phyloP scores from a whole-genome alignment of 108 stramenopile species.

The Nitzschia palea region DNA sequence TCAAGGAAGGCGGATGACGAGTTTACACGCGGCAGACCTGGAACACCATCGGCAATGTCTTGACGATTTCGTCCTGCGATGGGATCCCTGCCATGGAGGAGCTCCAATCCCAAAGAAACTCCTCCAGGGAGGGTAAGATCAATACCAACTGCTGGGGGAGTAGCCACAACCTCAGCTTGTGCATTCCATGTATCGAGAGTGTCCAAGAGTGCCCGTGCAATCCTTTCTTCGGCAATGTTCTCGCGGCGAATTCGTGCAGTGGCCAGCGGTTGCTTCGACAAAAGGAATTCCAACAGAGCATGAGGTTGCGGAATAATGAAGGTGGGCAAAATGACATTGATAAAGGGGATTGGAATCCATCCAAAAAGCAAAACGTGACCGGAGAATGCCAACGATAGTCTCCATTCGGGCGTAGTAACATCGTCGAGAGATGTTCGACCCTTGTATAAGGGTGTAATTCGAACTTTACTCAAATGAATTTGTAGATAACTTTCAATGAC shows the following conservation, averaged over 20 bases:
- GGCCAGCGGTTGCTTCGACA: slow-evolving; percentile 79
- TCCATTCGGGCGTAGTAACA: slow-evolving; percentile 57
- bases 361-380: slow-evolving; percentile 79
- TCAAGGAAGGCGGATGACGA: not conserved
- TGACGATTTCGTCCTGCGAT: slow-evolving; percentile 37
- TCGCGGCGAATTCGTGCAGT: slow-evolving; percentile 70
- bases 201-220: slow-evolving; percentile 65
- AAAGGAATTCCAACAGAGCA: slow-evolving; percentile 70
- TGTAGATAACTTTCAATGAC: slow-evolving; percentile 75
- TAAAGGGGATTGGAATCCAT: slow-evolving; percentile 81
- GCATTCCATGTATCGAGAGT: slow-evolving; percentile 66
- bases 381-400: slow-evolving; percentile 71
- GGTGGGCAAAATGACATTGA: slow-evolving; percentile 69
- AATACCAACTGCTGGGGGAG: slow-evolving; percentile 76
- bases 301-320: slow-evolving; percentile 90
- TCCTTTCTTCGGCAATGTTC: slow-evolving; percentile 72
- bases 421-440: slow-evolving; percentile 31
- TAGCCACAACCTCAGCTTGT: slow-evolving; percentile 70
- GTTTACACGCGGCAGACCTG: not conserved
- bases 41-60: not conserved
- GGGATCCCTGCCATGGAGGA: slow-evolving; percentile 78
- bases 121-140: slow-evolving; percentile 85
- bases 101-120: slow-evolving; percentile 70
- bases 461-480: slow-evolving; percentile 74
- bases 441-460: slow-evolving; percentile 66